These are phyloP conservation scores for Vitis riparia DNA, from an alignment of 164 flowering plant genomes.

Conservation along the genomic window DNA sequence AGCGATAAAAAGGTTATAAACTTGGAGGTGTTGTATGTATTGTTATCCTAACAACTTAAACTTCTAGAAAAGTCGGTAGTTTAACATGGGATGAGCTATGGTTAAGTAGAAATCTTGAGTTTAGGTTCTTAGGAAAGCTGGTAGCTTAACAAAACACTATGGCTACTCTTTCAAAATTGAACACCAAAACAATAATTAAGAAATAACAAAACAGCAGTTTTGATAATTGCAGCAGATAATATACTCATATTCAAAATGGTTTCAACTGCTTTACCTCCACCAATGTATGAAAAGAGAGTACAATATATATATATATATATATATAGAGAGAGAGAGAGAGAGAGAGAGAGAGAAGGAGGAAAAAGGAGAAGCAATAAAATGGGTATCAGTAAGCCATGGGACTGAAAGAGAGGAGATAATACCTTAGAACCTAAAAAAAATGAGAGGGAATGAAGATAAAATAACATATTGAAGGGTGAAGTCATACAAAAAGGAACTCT, in stretches of 20 bases:
- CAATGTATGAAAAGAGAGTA: background rate
- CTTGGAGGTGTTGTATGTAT: background rate
- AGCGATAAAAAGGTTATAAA: background rate
- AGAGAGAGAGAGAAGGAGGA: background rate
- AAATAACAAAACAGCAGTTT: background rate
- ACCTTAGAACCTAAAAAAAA: background rate
- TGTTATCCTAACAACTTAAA: too few relatives aligned
- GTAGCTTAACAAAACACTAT: background rate
- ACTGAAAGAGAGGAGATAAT: background rate
- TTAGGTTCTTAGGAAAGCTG: too few relatives aligned
- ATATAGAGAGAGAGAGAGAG: background rate
- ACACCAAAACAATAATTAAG: background rate
- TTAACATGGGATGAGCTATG: too few relatives aligned
- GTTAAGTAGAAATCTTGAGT: too few relatives aligned
- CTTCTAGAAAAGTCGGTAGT: too few relatives aligned
- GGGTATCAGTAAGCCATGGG: background rate
- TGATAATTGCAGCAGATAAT: background rate
- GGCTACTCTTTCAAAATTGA: background rate
- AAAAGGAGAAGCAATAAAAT: background rate
- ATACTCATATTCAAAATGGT: background rate
- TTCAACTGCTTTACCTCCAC: background rate
- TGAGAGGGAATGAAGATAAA: background rate
- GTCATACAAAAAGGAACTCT: background rate
- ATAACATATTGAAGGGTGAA: background rate
- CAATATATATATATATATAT: too few relatives aligned